These are phyloP conservation scores for Zymoseptoria tritici DNA, from an alignment of 2,329 filamentous ascomycete species.

Conservation along the genomic window DNA sequence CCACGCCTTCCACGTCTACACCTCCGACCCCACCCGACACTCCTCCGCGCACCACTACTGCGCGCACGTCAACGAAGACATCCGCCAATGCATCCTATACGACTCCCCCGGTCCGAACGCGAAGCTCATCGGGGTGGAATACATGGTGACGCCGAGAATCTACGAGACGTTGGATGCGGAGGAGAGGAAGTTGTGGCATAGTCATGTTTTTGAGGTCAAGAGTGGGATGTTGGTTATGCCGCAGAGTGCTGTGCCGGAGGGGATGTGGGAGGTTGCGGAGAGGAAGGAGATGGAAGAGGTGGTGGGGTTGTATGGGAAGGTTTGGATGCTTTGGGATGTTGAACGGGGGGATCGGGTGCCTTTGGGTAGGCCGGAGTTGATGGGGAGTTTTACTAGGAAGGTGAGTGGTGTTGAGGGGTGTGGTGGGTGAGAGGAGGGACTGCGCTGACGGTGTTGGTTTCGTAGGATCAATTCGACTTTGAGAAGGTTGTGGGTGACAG, in stretches of 20 bases:
- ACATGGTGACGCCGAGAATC: slow-evolving; percentile 69
- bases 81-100: slow-evolving; percentile 81
- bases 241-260: slow-evolving; percentile 49
- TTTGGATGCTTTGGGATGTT: slow-evolving; percentile 80
- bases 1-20: slow-evolving; percentile 81
- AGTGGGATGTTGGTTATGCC: slow-evolving; percentile 77
- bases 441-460: slow-evolving; percentile 52
- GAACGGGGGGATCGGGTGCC: slow-evolving; percentile 63
- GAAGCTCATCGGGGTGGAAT: slow-evolving; percentile 75
- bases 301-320: slow-evolving; percentile 69
- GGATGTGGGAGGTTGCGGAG: slow-evolving; percentile 68
- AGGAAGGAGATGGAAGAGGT: slow-evolving; percentile 74
- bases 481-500: slow-evolving; percentile 43
- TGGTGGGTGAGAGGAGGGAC: background rate
- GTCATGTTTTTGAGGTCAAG: slow-evolving; percentile 66
- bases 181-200: slow-evolving; percentile 74
- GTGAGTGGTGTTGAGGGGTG: background rate
- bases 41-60: slow-evolving; percentile 85
- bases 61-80: slow-evolving; percentile 66
- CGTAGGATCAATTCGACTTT: slow-evolving; percentile 42
- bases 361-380: slow-evolving; percentile 54
- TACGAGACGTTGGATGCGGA: slow-evolving; percentile 58
- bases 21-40: slow-evolving; percentile 57
- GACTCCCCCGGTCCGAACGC: slow-evolving; percentile 61
- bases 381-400: slow-evolving; percentile 53